Percentiles rank a stretch among this genome's conserved stretches.
Conservation (phyloP, 306 rosid species). For the Canavalia gladiata region DNA sequence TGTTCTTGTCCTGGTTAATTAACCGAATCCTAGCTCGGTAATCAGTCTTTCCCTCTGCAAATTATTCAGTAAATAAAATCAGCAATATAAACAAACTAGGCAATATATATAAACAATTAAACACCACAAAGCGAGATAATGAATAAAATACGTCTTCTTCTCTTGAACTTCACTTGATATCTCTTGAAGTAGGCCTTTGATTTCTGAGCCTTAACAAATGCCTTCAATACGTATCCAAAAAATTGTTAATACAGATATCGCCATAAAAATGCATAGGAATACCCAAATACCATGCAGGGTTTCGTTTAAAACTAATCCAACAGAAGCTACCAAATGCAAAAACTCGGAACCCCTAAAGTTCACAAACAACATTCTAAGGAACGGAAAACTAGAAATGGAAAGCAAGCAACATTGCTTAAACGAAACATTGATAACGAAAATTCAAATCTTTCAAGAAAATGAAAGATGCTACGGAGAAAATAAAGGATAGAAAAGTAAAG, state of each 20-base stretch:
- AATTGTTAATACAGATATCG: background rate
- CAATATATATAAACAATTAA: background rate
- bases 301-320: background rate
- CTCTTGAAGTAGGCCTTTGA: slow-evolving; percentile 58
- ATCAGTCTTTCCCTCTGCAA: slow-evolving; percentile 88
- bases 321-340: background rate
- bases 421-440: background rate
- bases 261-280: background rate
- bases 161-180: slow-evolving; percentile 60
- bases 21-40: slow-evolving; percentile 84
- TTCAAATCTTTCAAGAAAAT: background rate
- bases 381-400: too few species aligned
- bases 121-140: background rate
- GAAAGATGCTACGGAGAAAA: background rate
- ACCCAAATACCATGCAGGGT: background rate
- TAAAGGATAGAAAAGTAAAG: too few species aligned
- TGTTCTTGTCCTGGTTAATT: slow-evolving; percentile 89
- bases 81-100: background rate
- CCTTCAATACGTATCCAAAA: background rate
- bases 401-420: too few species aligned
- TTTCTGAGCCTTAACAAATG: slow-evolving; percentile 50
- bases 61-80: background rate
- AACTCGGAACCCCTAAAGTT: background rate
- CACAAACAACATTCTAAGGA: background rate
- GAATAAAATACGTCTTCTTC: slow-evolving; percentile 52